Conservation (phyloP, 257 asterid species). For the Craterostigma plantagineum region DNA sequence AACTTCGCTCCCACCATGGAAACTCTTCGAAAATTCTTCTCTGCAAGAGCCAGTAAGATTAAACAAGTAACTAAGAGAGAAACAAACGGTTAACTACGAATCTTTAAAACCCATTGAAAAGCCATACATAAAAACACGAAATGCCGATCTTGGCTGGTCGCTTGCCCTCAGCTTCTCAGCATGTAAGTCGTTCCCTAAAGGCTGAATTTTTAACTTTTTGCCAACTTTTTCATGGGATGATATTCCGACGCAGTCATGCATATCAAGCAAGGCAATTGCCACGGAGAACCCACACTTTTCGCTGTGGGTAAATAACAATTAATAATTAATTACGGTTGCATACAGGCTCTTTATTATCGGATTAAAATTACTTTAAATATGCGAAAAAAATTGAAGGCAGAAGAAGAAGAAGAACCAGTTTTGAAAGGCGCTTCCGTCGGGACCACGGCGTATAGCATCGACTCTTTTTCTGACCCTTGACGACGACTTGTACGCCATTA, state of each 20-base stretch:
- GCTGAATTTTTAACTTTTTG: conserved; percentile 18
- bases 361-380: too few species aligned
- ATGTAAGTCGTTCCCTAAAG: not conserved
- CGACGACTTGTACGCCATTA: conserved; percentile 23
- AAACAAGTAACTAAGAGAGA: not conserved
- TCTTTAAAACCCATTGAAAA: not conserved
- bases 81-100: not conserved
- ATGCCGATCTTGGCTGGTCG: conserved; percentile 50
- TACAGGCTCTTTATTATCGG: not conserved
- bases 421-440: conserved; percentile 55
- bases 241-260: conserved; percentile 39
- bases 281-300: conserved; percentile 34
- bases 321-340: too few species aligned
- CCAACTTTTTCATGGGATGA: conserved; percentile 5
- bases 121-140: conserved; percentile 33
- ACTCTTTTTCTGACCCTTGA: conserved; percentile 30
- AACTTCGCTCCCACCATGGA: conserved; percentile 18
- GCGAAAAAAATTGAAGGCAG: not conserved
- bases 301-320: conserved; percentile 17
- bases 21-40: conserved; percentile 27
- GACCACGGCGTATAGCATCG: conserved; percentile 31
- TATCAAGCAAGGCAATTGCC: conserved; percentile 46
- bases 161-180: conserved; percentile 8
- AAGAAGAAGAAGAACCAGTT: conserved; percentile 25
- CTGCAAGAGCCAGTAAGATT: conserved; percentile 17